These are phyloP conservation scores for Suhomyces yuchorum DNA, from an alignment of 1,139 yeast species.

Conservation along the genomic window DNA sequence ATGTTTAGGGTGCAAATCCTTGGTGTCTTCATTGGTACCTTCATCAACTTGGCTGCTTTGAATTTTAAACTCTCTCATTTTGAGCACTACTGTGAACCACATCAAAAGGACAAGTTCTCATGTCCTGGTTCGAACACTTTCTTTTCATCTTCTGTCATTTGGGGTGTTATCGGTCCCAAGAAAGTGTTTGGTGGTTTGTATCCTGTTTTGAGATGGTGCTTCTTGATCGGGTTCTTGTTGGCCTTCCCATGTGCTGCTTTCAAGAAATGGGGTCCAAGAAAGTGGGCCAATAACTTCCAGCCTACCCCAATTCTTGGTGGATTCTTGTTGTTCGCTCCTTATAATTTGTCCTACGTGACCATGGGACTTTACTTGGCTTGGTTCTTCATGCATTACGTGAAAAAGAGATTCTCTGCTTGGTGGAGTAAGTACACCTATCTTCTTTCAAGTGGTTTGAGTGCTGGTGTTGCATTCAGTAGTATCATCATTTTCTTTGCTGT, in stretches of 20 bases:
- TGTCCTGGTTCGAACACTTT: constrained; percentile 53
- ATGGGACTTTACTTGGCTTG: constrained; percentile 20
- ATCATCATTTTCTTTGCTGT: constrained; percentile 26
- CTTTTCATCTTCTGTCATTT: constrained; percentile 58
- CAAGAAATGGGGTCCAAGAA: constrained; percentile 24
- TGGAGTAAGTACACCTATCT: constrained; percentile 26
- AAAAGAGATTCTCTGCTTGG: constrained; percentile 19
- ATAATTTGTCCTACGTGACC: constrained; percentile 23
- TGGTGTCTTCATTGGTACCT: constrained; percentile 43
- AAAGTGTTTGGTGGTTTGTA: constrained; percentile 50
- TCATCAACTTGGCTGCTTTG: constrained; percentile 55
- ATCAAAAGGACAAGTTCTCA: constrained; percentile 44
- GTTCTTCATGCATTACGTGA: constrained; percentile 22
- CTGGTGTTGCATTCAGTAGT: constrained; percentile 25
- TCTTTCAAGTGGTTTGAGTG: constrained; percentile 21
- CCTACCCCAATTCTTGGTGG: constrained; percentile 25
- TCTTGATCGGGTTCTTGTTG: constrained; percentile 50
- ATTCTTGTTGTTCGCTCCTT: constrained; percentile 19
- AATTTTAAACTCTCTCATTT: constrained; percentile 54
- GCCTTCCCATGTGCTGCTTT: constrained; percentile 37
- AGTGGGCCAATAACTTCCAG: constrained; percentile 19
- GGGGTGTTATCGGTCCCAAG: constrained; percentile 69
- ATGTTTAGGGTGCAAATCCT: constrained; percentile 60
- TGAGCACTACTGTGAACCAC: constrained; percentile 46
- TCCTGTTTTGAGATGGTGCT: constrained; percentile 52